These are phyloP conservation scores for Gelatoporia subvermispora DNA, from an alignment of 768 basidiomycete genomes.

Conservation along the genomic window DNA sequence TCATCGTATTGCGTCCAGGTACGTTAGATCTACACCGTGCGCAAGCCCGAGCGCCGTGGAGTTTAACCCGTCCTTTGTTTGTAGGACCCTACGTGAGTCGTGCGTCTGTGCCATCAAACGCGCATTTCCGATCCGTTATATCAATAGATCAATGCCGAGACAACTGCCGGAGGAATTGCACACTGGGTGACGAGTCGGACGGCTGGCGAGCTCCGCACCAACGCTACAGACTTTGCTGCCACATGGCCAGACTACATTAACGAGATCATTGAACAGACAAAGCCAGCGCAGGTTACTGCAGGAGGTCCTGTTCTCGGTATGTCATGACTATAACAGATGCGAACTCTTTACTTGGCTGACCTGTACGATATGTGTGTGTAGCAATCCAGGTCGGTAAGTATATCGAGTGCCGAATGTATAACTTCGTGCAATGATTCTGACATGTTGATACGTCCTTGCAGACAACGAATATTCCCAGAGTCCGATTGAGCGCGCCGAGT, in stretches of 20 bases:
- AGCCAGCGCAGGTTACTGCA: slow-evolving; percentile 59
- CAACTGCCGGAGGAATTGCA: slow-evolving; percentile 68
- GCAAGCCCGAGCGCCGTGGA: no score
- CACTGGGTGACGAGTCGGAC: slow-evolving; percentile 70
- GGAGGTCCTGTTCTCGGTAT: slow-evolving; percentile 75
- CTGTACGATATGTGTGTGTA: slow-evolving; percentile 17
- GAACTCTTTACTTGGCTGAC: not conserved
- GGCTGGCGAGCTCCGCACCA: slow-evolving; percentile 65
- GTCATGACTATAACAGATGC: slow-evolving; percentile 13
- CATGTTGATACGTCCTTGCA: slow-evolving; percentile 16
- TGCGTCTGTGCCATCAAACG: not conserved
- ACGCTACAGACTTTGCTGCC: slow-evolving; percentile 61
- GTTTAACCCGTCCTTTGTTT: not conserved
- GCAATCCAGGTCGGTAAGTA: slow-evolving; percentile 53
- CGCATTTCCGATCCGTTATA: not conserved
- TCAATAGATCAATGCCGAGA: slow-evolving; percentile 74
- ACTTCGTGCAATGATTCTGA: not conserved
- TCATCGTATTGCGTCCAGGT: slow-evolving; percentile 78
- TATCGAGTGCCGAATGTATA: slow-evolving; percentile 35
- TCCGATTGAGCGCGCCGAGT: slow-evolving; percentile 24
- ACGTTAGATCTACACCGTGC: slow-evolving; percentile 10
- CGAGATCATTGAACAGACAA: slow-evolving; percentile 55
- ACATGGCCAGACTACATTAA: slow-evolving; percentile 73
- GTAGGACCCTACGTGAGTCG: slow-evolving; percentile 24
- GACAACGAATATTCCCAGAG: slow-evolving; percentile 75